Percentiles rank a stretch among this genome's conserved stretches.
Conservation (phyloP, 2,329 filamentous ascomycete species). For the Neurospora sp. region DNA sequence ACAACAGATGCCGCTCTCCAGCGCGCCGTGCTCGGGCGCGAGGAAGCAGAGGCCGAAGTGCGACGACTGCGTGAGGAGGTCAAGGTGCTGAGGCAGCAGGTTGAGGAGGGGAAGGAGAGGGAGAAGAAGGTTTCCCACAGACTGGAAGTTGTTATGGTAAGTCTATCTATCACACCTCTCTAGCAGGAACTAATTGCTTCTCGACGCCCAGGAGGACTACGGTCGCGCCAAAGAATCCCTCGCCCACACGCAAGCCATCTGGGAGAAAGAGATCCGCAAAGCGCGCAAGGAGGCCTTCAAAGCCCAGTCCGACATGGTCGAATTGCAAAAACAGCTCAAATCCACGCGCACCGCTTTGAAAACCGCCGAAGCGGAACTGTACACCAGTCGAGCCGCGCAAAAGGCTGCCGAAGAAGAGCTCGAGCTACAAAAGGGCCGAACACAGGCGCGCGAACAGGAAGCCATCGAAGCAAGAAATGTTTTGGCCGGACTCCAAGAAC, state of each 20-base stretch:
- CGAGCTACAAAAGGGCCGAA: slow-evolving; percentile 53
- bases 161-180: slow-evolving; percentile 18
- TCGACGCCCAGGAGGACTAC: slow-evolving; percentile 53
- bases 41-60: slow-evolving; percentile 63
- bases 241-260: slow-evolving; percentile 54
- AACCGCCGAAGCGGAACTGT: slow-evolving; percentile 38
- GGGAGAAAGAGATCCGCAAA: slow-evolving; percentile 65
- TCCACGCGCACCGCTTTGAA: slow-evolving; percentile 44
- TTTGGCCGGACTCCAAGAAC: slow-evolving; percentile 55
- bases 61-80: slow-evolving; percentile 53
- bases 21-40: slow-evolving; percentile 56
- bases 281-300: slow-evolving; percentile 67
- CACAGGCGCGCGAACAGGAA: slow-evolving; percentile 55
- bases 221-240: slow-evolving; percentile 61
- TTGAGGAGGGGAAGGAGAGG: slow-evolving; percentile 56
- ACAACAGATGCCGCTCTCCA: slow-evolving; percentile 56
- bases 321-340: slow-evolving; percentile 67
- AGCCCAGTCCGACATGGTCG: slow-evolving; percentile 58
- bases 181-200: neutral
- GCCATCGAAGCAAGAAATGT: slow-evolving; percentile 59
- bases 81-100: slow-evolving; percentile 42
- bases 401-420: slow-evolving; percentile 50
- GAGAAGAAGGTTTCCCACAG: slow-evolving; percentile 58
- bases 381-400: slow-evolving; percentile 21
- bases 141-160: slow-evolving; percentile 59